Evolutionary conservation across 805 yeast species (phyloP), one percentile per base, ranked within the genome.

Genomic region (Maudiozyma serrabonitensis): DNA sequence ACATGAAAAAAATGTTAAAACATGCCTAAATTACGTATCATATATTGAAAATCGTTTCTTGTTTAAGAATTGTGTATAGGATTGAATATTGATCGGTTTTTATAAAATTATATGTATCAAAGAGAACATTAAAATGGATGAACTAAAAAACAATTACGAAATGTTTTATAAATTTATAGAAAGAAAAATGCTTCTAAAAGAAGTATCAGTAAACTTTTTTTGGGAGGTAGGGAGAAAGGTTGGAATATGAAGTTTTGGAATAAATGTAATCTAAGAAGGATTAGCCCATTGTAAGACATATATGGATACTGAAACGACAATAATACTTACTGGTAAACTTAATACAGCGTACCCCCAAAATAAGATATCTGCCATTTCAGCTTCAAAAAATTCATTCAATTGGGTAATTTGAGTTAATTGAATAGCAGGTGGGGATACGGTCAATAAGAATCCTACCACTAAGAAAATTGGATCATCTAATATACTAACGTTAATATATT

Each of bases 351-450:
- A 85, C 5, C 93, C 91, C 85, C 90, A 85, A 55, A 85, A 85
- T 54, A 85, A 69, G 16, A 85, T 84, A 28, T 87, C 87, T 0
- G 87, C 82, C 91, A 85, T 85, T 64, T 85, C 95, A 59, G 78
- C 81, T 61, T 85, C 90, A 64, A 78, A 85, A 43, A 84, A 72
- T 56, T 80, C 82, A 62, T 85, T 85, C 57, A 85, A 69, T 60
- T 84, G 91, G 48, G 88, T 83, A 53, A 85, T 85, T 62, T 85
- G 95, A 23, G 89, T 82, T 50, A 85, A 70, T 66, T 85, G 95
- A 55, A 85, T 84, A 4, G 91, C 93, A 2, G 95, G 93, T 2
- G 95, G 93, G 1, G 89, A 78, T 3, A 84, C 78, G 1, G 90
- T 84, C 53, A 85, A 73, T 31, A 85, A 73, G 59, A 85, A 85